Percentiles rank a stretch among this genome's conserved stretches.
Evolutionary conservation across 73 alveolate genomes (phyloP).

Genomic region (Breviolum minutum): DNA sequence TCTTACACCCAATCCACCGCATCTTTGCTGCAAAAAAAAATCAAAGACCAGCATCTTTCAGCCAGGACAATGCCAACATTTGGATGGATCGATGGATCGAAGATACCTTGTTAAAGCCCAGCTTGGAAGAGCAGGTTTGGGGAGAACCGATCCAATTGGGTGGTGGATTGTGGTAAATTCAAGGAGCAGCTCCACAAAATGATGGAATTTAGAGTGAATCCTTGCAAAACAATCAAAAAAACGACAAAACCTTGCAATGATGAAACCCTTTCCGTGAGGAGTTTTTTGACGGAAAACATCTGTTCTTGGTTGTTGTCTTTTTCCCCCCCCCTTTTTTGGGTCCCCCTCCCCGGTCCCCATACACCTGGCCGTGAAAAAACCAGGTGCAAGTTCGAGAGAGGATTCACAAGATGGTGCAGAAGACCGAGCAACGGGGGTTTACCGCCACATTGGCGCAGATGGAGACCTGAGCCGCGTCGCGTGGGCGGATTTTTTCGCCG

Average conservation of each 20-base stretch:
- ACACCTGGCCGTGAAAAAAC: not conserved
- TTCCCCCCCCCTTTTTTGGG: not conserved
- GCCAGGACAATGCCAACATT: conserved; percentile 76
- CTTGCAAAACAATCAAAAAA: too few species aligned
- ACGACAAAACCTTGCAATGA: too few species aligned
- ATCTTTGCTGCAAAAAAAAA: too few species aligned
- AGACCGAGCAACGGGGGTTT: conserved; percentile 88
- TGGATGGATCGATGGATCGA: conserved; percentile 86
- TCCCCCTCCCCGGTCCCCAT: not conserved
- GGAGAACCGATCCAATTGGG: not conserved
- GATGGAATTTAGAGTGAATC: too few species aligned
- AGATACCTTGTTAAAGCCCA: conserved; percentile 63
- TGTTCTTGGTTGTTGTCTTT: too few species aligned
- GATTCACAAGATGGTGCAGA: conserved; percentile 87
- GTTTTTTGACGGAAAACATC: too few species aligned
- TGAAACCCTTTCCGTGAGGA: too few species aligned
- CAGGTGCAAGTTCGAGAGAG: conserved; percentile 86
- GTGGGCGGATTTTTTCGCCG: not conserved
- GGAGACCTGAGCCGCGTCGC: not conserved
- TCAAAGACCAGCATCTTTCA: not conserved
- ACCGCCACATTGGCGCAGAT: conserved; percentile 53
- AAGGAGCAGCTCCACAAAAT: too few species aligned
- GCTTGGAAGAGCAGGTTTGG: conserved; percentile 66
- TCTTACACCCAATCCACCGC: too few species aligned
- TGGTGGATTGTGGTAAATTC: not conserved